Percentiles rank a stretch among this genome's conserved stretches.
Evolutionary conservation across 371 early-diverging fungal species (phyloP).

Genomic region (Mortierella sp.): DNA sequence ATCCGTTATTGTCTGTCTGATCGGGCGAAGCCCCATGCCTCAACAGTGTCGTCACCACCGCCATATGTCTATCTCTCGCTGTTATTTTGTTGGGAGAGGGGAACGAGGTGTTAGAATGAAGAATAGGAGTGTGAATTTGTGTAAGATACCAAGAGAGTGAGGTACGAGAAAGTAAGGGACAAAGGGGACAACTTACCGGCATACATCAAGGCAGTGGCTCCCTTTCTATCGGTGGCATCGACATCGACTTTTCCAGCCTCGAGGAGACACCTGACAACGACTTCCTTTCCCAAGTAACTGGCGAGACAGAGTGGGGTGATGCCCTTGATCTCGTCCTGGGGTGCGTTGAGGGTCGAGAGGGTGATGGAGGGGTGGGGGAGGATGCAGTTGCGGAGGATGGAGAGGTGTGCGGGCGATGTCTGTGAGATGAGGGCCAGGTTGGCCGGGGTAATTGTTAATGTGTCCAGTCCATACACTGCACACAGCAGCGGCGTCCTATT

Average conservation of each 20-base stretch:
- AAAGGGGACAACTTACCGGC: slow-evolving; percentile 65
- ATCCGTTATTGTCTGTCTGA: slow-evolving; percentile 76
- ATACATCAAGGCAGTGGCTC: slow-evolving; percentile 86
- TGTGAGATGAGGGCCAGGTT: slow-evolving; percentile 73
- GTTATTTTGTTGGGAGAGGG: background rate
- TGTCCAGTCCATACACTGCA: slow-evolving; percentile 72
- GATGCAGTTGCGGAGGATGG: slow-evolving; percentile 70
- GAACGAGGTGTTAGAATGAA: background rate
- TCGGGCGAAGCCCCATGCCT: slow-evolving; percentile 72
- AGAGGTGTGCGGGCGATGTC: slow-evolving; percentile 67
- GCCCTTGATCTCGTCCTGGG: slow-evolving; percentile 77
- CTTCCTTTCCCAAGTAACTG: slow-evolving; percentile 78
- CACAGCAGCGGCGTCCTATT: slow-evolving; percentile 70
- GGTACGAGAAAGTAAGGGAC: background rate
- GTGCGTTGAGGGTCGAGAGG: slow-evolving; percentile 69
- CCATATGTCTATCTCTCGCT: slow-evolving; percentile 79
- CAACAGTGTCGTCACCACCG: slow-evolving; percentile 71
- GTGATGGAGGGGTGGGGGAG: slow-evolving; percentile 68
- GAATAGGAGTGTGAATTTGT: background rate
- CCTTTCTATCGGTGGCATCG: slow-evolving; percentile 77
- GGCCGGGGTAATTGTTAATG: slow-evolving; percentile 68
- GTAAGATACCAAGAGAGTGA: background rate
- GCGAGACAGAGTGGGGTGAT: slow-evolving; percentile 84
- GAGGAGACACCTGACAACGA: slow-evolving; percentile 71
- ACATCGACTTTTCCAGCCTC: slow-evolving; percentile 78